Evolutionary conservation across 352 stramenopile species (phyloP).

Genomic region (Blastocystis sp.): DNA sequence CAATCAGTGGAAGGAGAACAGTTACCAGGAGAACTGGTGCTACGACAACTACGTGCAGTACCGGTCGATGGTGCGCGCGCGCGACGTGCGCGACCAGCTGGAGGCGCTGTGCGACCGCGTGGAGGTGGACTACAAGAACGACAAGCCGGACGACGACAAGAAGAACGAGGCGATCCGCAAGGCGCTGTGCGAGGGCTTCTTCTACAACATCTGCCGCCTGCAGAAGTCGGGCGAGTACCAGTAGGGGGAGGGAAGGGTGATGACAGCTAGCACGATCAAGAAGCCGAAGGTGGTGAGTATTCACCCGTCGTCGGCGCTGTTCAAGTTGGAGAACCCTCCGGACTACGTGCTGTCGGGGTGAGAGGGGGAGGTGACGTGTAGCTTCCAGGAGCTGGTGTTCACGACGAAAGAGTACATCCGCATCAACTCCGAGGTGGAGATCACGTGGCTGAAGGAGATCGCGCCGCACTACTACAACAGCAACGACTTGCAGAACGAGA

Average conservation of each 20-base stretch:
- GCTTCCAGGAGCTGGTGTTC: conserved; percentile 96
- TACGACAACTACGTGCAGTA: conserved; percentile 95
- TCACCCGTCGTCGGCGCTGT: conserved; percentile 95
- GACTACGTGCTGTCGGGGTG: conserved; percentile 47
- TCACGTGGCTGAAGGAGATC: conserved; percentile 96
- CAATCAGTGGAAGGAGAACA: conserved; percentile 94
- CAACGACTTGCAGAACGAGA: conserved; percentile 92
- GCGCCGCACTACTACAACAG: conserved; percentile 98
- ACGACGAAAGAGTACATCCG: conserved; percentile 99
- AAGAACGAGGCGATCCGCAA: conserved; percentile 93
- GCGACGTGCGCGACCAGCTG: conserved; percentile 98
- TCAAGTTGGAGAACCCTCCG: conserved; percentile 75
- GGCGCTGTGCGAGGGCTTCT: conserved; percentile 96
- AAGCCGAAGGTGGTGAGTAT: conserved; percentile 94
- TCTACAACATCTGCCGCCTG: conserved; percentile 97
- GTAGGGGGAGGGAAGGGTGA: conserved; percentile 25
- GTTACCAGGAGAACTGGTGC: conserved; percentile 94
- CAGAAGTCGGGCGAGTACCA: conserved; percentile 94
- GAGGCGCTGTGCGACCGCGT: conserved; percentile 97
- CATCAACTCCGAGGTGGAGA: conserved; percentile 92
- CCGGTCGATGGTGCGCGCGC: conserved; percentile 92
- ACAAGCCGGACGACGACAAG: conserved; percentile 77
- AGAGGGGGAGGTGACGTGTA: neutral
- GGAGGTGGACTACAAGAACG: conserved; percentile 82
- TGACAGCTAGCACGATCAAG: conserved; percentile 88